A percentile compares a stretch with the other conserved stretches of the same genome.
Evolutionary conservation across 1,139 yeast species (phyloP).

Genomic region (Yamadazyma sp.): DNA sequence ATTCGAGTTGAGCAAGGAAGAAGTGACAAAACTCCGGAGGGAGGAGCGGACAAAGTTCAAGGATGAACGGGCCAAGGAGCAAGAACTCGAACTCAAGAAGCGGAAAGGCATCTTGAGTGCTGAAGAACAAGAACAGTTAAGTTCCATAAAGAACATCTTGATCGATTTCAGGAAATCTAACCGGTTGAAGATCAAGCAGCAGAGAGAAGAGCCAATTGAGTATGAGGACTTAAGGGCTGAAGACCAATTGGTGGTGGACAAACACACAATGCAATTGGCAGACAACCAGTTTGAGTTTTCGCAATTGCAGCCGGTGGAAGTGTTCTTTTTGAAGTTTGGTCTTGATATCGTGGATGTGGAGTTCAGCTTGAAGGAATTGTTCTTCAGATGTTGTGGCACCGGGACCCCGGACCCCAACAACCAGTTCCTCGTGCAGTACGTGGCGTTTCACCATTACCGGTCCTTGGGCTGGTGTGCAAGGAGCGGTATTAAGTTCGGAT

Average conservation of each 20-base stretch:
- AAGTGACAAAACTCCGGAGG: conserved; percentile 72
- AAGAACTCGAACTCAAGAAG: conserved; percentile 32
- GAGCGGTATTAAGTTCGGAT: conserved; percentile 88
- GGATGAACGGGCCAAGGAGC: conserved; percentile 43
- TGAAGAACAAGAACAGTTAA: conserved; percentile 29
- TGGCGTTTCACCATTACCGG: conserved; percentile 82
- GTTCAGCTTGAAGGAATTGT: conserved; percentile 23
- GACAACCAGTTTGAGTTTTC: conserved; percentile 56
- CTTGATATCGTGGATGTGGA: conserved; percentile 37
- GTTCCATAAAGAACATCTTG: conserved; percentile 23
- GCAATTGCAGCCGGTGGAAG: conserved; percentile 77
- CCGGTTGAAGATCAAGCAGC: conserved; percentile 14
- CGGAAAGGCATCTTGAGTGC: conserved; percentile 24
- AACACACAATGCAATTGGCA: conserved; percentile 19
- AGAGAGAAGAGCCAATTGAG: conserved; percentile 12
- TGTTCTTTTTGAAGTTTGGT: conserved; percentile 60
- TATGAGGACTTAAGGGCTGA: conserved; percentile 25
- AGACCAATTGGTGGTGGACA: conserved; percentile 41
- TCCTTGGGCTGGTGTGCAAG: conserved; percentile 95
- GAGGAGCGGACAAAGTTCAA: conserved; percentile 74
- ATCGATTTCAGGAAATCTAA: conserved; percentile 23
- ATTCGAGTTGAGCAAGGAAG: conserved; percentile 57
- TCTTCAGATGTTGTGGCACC: conserved; percentile 23
- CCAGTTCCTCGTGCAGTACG: conserved; percentile 55
- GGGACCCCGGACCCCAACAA: conserved; percentile 26